A percentile compares a stretch with the other conserved stretches of the same genome.
Evolutionary conservation across 768 basidiomycete species (phyloP).

Genomic region (Cantharellus anzutake): DNA sequence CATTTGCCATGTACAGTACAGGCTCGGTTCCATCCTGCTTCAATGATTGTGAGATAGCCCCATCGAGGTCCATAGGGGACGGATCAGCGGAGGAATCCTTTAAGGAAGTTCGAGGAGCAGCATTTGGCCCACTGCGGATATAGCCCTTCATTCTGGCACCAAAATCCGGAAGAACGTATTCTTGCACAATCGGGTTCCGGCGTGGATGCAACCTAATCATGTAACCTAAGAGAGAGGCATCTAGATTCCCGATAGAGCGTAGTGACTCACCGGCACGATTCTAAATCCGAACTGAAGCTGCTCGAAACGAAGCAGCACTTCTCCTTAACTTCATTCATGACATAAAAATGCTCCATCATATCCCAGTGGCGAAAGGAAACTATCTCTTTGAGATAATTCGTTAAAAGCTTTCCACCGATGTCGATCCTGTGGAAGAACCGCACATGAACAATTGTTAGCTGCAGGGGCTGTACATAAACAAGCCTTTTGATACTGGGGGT

Average conservation of each 20-base stretch:
- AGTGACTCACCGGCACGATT: conserved; percentile 50
- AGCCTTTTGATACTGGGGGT: conserved; percentile 75
- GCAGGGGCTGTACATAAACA: conserved; percentile 6
- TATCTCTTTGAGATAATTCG: conserved; percentile 86
- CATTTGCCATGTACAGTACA: conserved; percentile 73
- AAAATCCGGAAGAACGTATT: conserved; percentile 84
- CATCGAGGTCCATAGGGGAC: background rate
- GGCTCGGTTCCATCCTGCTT: conserved; percentile 14
- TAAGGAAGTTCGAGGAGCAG: background rate
- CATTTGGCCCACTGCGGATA: conserved; percentile 26
- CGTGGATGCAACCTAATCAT: conserved; percentile 27
- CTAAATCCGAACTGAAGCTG: conserved; percentile 49
- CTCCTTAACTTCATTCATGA: conserved; percentile 88
- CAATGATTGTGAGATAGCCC: conserved; percentile 6
- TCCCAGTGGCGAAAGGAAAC: conserved; percentile 95
- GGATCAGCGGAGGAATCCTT: background rate
- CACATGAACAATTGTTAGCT: background rate
- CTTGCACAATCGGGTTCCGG: conserved; percentile 53
- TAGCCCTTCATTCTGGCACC: conserved; percentile 26
- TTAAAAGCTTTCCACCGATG: conserved; percentile 86
- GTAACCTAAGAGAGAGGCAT: conserved; percentile 4
- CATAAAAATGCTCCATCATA: conserved; percentile 92
- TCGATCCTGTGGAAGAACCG: conserved; percentile 43
- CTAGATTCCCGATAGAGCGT: background rate
- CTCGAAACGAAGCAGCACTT: conserved; percentile 70